Base-by-base conservation (phyloP, 2,329 filamentous ascomycete genomes). In the Aspergillus floridensis region DNA sequence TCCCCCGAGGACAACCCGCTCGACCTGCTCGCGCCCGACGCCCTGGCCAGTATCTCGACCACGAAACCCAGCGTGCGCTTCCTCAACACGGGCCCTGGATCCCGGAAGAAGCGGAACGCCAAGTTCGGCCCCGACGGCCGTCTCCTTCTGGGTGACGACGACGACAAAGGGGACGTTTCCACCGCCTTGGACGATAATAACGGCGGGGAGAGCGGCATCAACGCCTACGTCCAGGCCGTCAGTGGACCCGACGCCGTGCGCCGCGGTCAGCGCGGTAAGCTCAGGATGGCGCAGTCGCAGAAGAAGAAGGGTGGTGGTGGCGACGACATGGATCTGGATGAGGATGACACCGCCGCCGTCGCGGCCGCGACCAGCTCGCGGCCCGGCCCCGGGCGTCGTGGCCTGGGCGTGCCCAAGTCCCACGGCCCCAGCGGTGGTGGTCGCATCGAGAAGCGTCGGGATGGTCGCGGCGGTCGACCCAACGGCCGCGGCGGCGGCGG, bases 31-130 rank as follows among this genome's bases (percentile, higher is more conserved):
- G 93, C 95, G 70, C 90, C 91, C 62, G 89, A 88, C 72, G 92
- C 93, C 8, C 85, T 99, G 47, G 93, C 92, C 56, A 95, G 92
- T 73, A 97, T 99, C 70, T 96, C 93, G 2, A 91, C 91, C 5
- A 96, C 92, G 11, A 93, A 92, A 75, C 93, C 93, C 24, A 76
- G 71, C 56, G 68, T 77, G n/a, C 74, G 77, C 46, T 78, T 79
- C 72, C 68, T 77, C 50, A 76, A 77, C 63, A 73, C 71, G 31
- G 72, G 71, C 6, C 70, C 72, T 35, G 69, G 72, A n/a, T 72
- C 72, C 32, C 71, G 72, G 57, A 74, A 72, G 59, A 78, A 76
- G 63, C 77, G 70, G 31, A 67, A 76, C 49, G 76, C 77, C 53
- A 77, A 76, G 65, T 66, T 77, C 57, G 77, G 78, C 51, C 71